Conservation (phyloP, 2,329 filamentous ascomycete species). For the Fusarium nelsonii region DNA sequence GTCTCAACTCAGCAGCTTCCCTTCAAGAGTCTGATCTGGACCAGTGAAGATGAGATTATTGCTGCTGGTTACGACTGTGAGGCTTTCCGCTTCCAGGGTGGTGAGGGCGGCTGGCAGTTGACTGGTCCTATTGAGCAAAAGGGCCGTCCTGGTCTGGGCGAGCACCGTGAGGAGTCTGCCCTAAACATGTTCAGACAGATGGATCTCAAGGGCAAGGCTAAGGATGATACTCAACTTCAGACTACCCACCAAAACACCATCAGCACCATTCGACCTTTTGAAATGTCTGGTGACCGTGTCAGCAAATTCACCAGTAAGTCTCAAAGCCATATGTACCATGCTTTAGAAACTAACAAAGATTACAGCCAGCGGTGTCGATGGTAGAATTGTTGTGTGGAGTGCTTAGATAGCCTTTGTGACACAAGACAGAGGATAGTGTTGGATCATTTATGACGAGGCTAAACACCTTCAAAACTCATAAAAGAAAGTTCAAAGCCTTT, state of each 20-base stretch:
- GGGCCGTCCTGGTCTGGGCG: slow-evolving; percentile 69
- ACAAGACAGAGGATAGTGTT: slow-evolving; percentile 8
- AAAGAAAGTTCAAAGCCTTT: background rate
- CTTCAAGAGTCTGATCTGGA: slow-evolving; percentile 95
- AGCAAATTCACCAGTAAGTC: slow-evolving; percentile 88
- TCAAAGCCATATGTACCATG: background rate
- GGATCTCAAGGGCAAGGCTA: slow-evolving; percentile 94
- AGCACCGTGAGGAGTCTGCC: slow-evolving; percentile 86
- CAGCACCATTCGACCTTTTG: slow-evolving; percentile 82
- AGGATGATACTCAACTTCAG: slow-evolving; percentile 93
- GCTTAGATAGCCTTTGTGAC: slow-evolving; percentile 59
- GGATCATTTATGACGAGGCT: background rate
- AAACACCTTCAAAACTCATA: background rate
- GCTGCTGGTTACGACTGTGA: slow-evolving; percentile 93
- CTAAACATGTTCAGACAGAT: slow-evolving; percentile 99
- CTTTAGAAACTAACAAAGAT: slow-evolving; percentile 45
- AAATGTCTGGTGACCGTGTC: slow-evolving; percentile 73
- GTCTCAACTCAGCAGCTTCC: slow-evolving; percentile 91
- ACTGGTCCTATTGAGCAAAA: slow-evolving; percentile 84
- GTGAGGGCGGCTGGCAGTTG: slow-evolving; percentile 84
- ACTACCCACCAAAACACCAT: slow-evolving; percentile 98
- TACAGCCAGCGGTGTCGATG: slow-evolving; percentile 83
- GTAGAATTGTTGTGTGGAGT: slow-evolving; percentile 83
- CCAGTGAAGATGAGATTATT: slow-evolving; percentile 90
- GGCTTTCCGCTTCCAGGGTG: slow-evolving; percentile 88